Evolutionary conservation across 805 yeast genomes (phyloP).

Genomic region (Cyberlindnera lachancei): DNA sequence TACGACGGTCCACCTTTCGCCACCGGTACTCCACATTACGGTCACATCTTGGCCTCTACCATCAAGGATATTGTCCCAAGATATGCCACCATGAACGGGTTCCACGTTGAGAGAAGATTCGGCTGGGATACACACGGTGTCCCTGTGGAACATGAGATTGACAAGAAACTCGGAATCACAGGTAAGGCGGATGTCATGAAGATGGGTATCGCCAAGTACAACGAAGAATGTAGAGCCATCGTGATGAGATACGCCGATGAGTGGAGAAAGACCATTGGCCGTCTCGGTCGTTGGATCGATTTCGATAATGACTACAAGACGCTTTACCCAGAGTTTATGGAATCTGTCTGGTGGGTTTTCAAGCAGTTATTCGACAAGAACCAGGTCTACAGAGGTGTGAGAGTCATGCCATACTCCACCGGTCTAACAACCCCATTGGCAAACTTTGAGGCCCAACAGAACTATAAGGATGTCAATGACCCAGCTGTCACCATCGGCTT

Average conservation of each 20-base stretch:
- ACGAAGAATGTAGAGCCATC: constrained; percentile 89
- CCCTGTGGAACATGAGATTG: constrained; percentile 97
- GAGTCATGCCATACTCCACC: constrained; percentile 99
- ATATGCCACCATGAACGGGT: constrained; percentile 96
- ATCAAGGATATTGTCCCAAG: constrained; percentile 96
- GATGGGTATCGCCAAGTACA: constrained; percentile 91
- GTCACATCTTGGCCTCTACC: constrained; percentile 94
- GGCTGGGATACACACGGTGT: constrained; percentile 99
- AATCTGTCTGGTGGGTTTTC: constrained; percentile 99
- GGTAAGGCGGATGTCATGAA: constrained; percentile 92
- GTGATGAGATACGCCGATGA: constrained; percentile 96
- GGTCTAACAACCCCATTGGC: constrained; percentile 95
- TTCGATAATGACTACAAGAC: constrained; percentile 98
- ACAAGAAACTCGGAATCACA: constrained; percentile 89
- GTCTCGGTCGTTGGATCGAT: constrained; percentile 98
- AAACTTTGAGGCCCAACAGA: constrained; percentile 97
- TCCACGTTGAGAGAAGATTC: constrained; percentile 91
- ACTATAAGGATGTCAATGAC: constrained; percentile 93
- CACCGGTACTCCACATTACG: constrained; percentile 98
- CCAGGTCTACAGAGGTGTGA: constrained; percentile 87
- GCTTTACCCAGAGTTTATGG: constrained; percentile 93
- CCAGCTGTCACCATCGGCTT: constrained; percentile 95
- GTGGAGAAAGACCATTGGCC: constrained; percentile 89
- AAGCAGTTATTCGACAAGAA: constrained; percentile 78
- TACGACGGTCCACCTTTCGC: constrained; percentile 99